These are phyloP conservation scores for Beauveria asiatica DNA, from an alignment of 2,329 filamentous ascomycete species.

Conservation along the genomic window DNA sequence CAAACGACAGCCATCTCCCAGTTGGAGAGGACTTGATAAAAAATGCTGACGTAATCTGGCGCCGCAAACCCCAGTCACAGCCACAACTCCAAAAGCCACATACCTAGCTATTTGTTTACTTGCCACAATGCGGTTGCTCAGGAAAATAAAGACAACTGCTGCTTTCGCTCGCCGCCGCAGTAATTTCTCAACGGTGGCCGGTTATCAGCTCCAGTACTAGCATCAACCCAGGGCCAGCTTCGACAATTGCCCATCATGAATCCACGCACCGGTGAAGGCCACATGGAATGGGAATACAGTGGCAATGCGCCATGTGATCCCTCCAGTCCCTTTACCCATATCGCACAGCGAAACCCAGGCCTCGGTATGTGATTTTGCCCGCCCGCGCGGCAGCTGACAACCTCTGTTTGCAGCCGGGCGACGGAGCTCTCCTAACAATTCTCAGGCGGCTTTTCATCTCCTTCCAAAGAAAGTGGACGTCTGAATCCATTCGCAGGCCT, in stretches of 20 bases:
- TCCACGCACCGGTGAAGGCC: conserved; percentile 48
- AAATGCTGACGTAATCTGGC: conserved; percentile 9
- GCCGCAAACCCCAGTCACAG: not conserved
- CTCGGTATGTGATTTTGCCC: conserved; percentile 29
- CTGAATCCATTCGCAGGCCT: conserved; percentile 28
- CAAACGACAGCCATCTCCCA: not conserved
- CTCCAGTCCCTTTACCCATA: conserved; percentile 53
- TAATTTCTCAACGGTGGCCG: not conserved
- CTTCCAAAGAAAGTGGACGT: conserved; percentile 26
- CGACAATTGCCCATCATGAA: conserved; percentile 32
- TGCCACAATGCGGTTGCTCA: conserved; percentile 8
- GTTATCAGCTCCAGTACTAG: not conserved
- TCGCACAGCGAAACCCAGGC: conserved; percentile 32
- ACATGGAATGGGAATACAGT: conserved; percentile 61
- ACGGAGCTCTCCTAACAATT: conserved; percentile 15
- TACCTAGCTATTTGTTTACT: conserved; percentile 11
- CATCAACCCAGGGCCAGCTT: not conserved
- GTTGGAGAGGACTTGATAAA: not conserved
- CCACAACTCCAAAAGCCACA: not conserved
- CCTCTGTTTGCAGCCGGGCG: not conserved
- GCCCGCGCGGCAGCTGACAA: not conserved
- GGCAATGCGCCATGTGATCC: conserved; percentile 48
- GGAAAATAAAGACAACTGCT: conserved; percentile 6
- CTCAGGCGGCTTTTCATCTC: conserved; percentile 25
- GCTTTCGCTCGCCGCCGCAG: not conserved